Conservation (phyloP, 2,329 filamentous ascomycete genomes). For the Ilyonectria sp. region DNA sequence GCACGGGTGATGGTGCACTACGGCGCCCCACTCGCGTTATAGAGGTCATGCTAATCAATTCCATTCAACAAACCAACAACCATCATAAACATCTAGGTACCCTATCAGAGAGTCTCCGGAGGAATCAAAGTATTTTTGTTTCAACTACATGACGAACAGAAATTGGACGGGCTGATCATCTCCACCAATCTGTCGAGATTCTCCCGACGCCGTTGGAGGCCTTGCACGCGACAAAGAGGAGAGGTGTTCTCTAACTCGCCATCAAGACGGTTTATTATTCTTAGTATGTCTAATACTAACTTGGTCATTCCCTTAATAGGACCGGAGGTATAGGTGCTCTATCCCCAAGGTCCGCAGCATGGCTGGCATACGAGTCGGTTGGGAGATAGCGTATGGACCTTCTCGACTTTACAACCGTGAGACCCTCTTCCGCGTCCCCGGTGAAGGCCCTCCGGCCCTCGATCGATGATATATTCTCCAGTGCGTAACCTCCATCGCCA, state of each 20-base stretch:
- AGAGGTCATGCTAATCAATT: no score
- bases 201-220: no score
- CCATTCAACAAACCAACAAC: no score
- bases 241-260: not conserved
- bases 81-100: no score
- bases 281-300: not conserved
- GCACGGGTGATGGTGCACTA: no score
- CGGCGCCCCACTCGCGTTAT: no score
- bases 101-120: no score
- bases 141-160: no score
- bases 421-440: not conserved
- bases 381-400: slow-evolving; percentile 24
- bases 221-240: no score
- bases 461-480: slow-evolving; percentile 7
- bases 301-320: not conserved
- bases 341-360: not conserved
- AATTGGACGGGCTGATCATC: no score
- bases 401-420: slow-evolving; percentile 32
- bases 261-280: not conserved
- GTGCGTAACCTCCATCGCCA: slow-evolving; percentile 31
- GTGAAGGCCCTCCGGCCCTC: slow-evolving; percentile 24
- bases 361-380: slow-evolving; percentile 2
- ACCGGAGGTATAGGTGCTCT: not conserved
- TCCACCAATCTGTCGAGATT: no score
- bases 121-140: no score